phyloP scores from a whole-genome alignment of 176 grass and related monocot species.

The Oryza coarctata region DNA sequence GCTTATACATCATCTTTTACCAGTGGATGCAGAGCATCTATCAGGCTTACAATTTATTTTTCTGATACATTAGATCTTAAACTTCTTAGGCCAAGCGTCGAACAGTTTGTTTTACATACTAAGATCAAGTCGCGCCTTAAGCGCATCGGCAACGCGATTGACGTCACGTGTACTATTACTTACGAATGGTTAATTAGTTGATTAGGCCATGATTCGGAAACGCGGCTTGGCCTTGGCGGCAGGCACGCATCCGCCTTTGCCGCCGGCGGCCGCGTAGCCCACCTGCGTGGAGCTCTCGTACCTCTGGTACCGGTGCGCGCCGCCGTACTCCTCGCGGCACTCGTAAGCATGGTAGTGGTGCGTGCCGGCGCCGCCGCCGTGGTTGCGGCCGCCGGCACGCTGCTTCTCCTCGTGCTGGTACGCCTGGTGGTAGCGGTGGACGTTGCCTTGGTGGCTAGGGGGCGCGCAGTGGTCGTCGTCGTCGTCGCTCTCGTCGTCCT shows the following conservation, averaged over 20 bases:
- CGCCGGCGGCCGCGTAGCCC: neutral
- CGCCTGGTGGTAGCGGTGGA: neutral
- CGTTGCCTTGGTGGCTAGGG: neutral
- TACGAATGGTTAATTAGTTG: neutral
- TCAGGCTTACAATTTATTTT: slow-evolving; percentile 26
- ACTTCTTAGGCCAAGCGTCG: neutral
- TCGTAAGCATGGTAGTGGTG: neutral
- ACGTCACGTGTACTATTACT: too few relatives aligned
- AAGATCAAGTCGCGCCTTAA: too few relatives aligned
- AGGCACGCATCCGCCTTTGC: neutral
- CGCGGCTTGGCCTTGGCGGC: neutral
- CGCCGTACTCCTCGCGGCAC: neutral
- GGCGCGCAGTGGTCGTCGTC: neutral
- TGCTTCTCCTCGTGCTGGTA: neutral
- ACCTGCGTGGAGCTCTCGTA: slow-evolving; percentile 8
- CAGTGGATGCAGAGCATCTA: neutral
- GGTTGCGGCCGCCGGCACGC: neutral
- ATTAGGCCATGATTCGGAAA: neutral
- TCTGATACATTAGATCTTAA: neutral
- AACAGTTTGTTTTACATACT: neutral
- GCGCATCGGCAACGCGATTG: too few relatives aligned
- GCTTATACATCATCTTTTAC: neutral
- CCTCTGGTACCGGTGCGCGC: neutral
- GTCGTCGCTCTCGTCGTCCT: neutral
- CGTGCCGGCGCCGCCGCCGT: neutral